Base-by-base conservation (phyloP, 306 rosid genomes). In the Trifolium subterraneum region DNA sequence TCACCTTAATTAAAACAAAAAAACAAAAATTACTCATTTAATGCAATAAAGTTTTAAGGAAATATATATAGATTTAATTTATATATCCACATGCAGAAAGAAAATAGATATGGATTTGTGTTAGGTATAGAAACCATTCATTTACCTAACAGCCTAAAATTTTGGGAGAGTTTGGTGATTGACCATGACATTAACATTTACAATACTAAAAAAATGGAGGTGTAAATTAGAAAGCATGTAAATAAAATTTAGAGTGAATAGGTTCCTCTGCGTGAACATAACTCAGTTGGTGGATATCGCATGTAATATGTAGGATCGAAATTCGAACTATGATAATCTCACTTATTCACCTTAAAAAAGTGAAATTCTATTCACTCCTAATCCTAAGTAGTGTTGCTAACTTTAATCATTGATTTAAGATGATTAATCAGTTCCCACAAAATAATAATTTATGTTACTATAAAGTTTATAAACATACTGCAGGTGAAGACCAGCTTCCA, bases 401-500 rank as follows among this genome's bases (percentile, higher is more conserved):
- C n/a, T 62, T 62, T 31, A 45, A 22, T 38, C 23, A 58, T 8
- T 51, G 19, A 39, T 25, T 66, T 12, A 42, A 42, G 48, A 42
- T 42, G 10, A 7, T 36, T 36, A 36, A 36, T 7, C 39, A 36
- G 2, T 36, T 36, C 39, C 39, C 39, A 6, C 39, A 42, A 4
- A 12, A 14, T 11, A 12, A 42, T 42, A 5, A 4, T 44, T 44
- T 42, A 25, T 29, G 35, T 56, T 35, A 25, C 59, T 71, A 52
- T 52, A 39, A 72, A 70, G 66, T 20, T 42, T 25, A 31, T 51
- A 78, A 75, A 80, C 96, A 84, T 90, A 94, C 98, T 2, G 97
- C 96, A 39, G 97, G 98, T 68, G 98, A 94, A 73, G 96, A 94
- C 98, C 98, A 91, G 81, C 98, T 91, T 86, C 96, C 98, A 42